These are phyloP conservation scores for Xerophyta viscosa DNA, from an alignment of 106 monocot species.

Conservation along the genomic window DNA sequence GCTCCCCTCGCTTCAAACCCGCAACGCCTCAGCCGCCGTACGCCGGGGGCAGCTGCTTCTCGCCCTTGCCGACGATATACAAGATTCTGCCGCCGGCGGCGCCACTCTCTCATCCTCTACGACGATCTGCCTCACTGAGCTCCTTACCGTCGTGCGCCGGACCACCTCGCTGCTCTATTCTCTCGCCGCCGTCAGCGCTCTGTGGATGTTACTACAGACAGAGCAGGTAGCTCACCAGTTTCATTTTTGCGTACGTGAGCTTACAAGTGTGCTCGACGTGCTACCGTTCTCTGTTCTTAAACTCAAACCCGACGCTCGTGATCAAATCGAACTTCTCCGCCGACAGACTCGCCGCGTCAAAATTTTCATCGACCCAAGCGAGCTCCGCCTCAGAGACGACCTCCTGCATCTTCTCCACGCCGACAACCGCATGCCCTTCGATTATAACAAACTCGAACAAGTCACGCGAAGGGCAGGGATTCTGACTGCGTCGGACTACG, in stretches of 20 bases:
- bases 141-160: slow-evolving; percentile 22
- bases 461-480: slow-evolving; percentile 18
- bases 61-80: slow-evolving; percentile 34
- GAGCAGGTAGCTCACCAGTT: slow-evolving; percentile 15
- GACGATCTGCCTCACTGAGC: slow-evolving; percentile 41
- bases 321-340: slow-evolving; percentile 35
- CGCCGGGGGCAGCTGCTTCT: slow-evolving; percentile 18
- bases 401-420: slow-evolving; percentile 9
- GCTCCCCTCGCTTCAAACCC: slow-evolving; percentile 21
- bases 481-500: slow-evolving; percentile 9
- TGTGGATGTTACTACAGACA: slow-evolving; percentile 25
- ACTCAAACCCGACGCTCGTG: slow-evolving; percentile 20
- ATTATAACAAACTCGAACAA: slow-evolving; percentile 20
- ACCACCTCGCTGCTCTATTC: slow-evolving; percentile 17
- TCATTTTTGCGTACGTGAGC: slow-evolving; percentile 15
- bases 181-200: slow-evolving; percentile 9
- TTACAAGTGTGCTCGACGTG: slow-evolving; percentile 30
- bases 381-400: slow-evolving; percentile 22
- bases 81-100: slow-evolving; percentile 4
- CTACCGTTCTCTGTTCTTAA: slow-evolving; percentile 24
- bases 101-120: slow-evolving; percentile 18
- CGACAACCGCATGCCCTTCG: background rate
- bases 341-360: slow-evolving; percentile 20
- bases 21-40: slow-evolving; percentile 19
- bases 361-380: slow-evolving; percentile 13